Evolutionary conservation across 257 asterid species (phyloP).

Genomic region (Jaltomata sinuosa): DNA sequence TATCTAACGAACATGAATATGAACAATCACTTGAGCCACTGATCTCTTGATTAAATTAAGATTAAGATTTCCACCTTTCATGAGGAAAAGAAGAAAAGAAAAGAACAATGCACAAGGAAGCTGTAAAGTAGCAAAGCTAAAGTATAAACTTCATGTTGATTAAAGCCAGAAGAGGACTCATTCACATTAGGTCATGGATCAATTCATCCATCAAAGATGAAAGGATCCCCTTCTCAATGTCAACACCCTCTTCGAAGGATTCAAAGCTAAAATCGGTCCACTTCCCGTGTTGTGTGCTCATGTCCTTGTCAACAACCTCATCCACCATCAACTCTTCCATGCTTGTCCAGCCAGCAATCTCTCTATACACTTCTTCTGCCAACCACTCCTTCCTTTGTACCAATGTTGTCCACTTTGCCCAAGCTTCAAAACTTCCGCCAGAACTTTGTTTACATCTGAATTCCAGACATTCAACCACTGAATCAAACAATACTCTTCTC

Average conservation of each 20-base stretch:
- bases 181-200: slow-evolving; percentile 41
- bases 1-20: neutral
- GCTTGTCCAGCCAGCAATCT: slow-evolving; percentile 53
- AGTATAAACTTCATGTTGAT: neutral
- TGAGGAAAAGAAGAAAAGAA: neutral
- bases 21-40: neutral
- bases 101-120: neutral
- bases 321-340: slow-evolving; percentile 80
- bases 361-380: slow-evolving; percentile 75
- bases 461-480: slow-evolving; percentile 58
- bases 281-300: slow-evolving; percentile 74
- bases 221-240: slow-evolving; percentile 62
- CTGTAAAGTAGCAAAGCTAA: neutral
- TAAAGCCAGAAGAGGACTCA: slow-evolving; percentile 7
- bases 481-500: slow-evolving; percentile 61
- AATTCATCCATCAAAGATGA: slow-evolving; percentile 65
- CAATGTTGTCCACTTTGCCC: slow-evolving; percentile 46
- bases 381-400: slow-evolving; percentile 38
- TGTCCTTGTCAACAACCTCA: slow-evolving; percentile 83
- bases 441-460: slow-evolving; percentile 24
- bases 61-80: neutral
- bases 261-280: slow-evolving; percentile 78
- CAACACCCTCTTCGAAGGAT: slow-evolving; percentile 74
- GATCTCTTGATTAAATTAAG: slow-evolving; percentile 5
- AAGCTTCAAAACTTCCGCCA: slow-evolving; percentile 35